A percentile compares a stretch with the other conserved stretches of the same genome.
phyloP scores from a whole-genome alignment of 2,329 filamentous ascomycete species.

The Fusarium cyanostomum region DNA sequence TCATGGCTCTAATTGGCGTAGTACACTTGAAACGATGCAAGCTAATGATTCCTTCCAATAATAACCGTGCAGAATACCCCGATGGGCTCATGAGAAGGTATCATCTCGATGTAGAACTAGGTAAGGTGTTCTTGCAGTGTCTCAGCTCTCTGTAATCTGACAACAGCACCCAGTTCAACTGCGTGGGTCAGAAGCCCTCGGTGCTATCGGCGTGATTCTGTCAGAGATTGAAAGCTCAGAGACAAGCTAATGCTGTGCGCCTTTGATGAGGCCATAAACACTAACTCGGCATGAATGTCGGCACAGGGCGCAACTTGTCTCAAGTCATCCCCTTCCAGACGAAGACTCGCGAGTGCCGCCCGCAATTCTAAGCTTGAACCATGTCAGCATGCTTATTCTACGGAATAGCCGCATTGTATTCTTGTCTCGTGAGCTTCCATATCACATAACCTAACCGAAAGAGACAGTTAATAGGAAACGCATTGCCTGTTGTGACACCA shows the following conservation, averaged over 20 bases:
- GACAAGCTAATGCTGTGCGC: not conserved
- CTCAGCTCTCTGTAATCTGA: not conserved
- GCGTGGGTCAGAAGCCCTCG: not conserved
- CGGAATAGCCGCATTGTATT: conserved; percentile 2
- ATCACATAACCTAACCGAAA: not conserved
- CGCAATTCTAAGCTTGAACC: not conserved
- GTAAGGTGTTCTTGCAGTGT: too few relatives aligned
- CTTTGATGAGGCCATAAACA: not conserved
- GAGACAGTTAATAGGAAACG: not conserved
- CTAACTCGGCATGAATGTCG: not conserved
- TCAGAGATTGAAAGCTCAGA: not conserved
- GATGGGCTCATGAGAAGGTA: too few relatives aligned
- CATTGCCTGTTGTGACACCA: not conserved
- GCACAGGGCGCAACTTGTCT: not conserved
- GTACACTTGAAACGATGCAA: too few relatives aligned
- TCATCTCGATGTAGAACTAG: too few relatives aligned
- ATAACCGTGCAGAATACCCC: too few relatives aligned
- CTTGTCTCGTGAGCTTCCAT: conserved; percentile 19
- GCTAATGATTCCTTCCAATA: too few relatives aligned
- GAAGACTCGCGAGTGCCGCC: not conserved
- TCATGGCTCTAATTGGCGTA: too few relatives aligned
- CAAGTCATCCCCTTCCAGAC: not conserved
- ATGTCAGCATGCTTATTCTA: not conserved
- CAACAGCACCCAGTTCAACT: not conserved
- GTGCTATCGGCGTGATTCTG: not conserved